phyloP scores from a whole-genome alignment of 1,284 basidiomycete genomes.

The Trichosporon asahii region DNA sequence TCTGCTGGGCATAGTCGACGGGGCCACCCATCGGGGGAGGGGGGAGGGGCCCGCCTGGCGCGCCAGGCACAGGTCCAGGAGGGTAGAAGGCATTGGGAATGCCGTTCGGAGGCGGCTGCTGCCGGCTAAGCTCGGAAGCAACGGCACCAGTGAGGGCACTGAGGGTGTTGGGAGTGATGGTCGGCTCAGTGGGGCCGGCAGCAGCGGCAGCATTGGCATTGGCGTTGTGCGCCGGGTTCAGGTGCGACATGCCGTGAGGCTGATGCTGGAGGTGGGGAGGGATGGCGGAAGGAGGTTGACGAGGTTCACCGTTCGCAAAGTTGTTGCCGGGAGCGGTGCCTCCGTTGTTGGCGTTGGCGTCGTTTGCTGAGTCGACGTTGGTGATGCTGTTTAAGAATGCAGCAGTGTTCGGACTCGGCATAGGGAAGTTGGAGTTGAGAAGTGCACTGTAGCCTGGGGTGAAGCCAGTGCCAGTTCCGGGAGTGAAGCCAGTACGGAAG shows the following conservation, averaged over 20 bases:
- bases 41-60: slow-evolving; percentile 16
- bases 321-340: slow-evolving; percentile 8
- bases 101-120: not conserved
- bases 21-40: slow-evolving; percentile 25
- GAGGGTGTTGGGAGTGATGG: slow-evolving; percentile 88
- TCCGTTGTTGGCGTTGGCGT: slow-evolving; percentile 16
- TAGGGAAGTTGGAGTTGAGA: slow-evolving; percentile 56
- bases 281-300: slow-evolving; percentile 33
- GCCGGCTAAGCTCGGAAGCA: slow-evolving; percentile 54
- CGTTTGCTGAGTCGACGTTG: slow-evolving; percentile 55
- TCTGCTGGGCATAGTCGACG: slow-evolving; percentile 48
- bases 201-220: not conserved
- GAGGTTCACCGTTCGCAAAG: slow-evolving; percentile 1
- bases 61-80: slow-evolving; percentile 27
- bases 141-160: slow-evolving; percentile 69
- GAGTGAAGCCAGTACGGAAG: slow-evolving; percentile 64
- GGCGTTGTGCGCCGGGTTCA: slow-evolving; percentile 27
- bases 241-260: slow-evolving; percentile 35
- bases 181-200: slow-evolving; percentile 51
- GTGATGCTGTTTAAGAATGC: slow-evolving; percentile 91
- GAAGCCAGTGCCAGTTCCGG: slow-evolving; percentile 69
- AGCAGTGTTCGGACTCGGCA: slow-evolving; percentile 79
- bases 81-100: slow-evolving; percentile 22
- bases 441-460: slow-evolving; percentile 61
- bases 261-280: slow-evolving; percentile 27